phyloP scores from a whole-genome alignment of 2,329 filamentous ascomycete genomes.

The Periglandula ipomoeae region DNA sequence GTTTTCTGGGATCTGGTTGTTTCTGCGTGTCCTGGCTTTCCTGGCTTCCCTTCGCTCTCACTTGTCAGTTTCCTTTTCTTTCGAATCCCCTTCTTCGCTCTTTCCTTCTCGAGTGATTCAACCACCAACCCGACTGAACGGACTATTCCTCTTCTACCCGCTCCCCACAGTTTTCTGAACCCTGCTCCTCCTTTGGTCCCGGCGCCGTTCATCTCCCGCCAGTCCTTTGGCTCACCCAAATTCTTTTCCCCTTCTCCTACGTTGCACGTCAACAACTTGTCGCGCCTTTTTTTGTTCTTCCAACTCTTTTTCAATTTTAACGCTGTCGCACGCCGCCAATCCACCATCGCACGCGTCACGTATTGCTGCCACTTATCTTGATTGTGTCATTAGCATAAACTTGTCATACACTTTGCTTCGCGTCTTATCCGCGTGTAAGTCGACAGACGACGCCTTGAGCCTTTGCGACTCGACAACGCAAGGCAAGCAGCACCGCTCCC shows the following conservation, averaged over 20 bases:
- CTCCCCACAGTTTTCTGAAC: constrained; percentile 11
- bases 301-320: constrained; percentile 4
- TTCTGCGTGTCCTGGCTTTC: neutral
- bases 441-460: constrained; percentile 11
- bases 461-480: constrained; percentile 4
- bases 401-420: constrained; percentile 7
- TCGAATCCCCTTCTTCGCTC: neutral
- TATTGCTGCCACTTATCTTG: constrained; percentile 5
- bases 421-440: constrained; percentile 23
- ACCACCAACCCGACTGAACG: neutral
- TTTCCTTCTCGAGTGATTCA: constrained; percentile 1
- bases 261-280: constrained; percentile 15
- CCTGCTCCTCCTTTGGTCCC: constrained; percentile 10
- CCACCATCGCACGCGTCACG: constrained; percentile 8
- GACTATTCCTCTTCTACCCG: constrained; percentile 6
- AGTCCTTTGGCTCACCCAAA: constrained; percentile 10
- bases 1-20: constrained; percentile 3
- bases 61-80: neutral
- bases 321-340: constrained; percentile 8
- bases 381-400: neutral
- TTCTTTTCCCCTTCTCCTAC: constrained; percentile 18
- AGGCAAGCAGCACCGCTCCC: too few species aligned
- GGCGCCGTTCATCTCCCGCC: constrained; percentile 12
- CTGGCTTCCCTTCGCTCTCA: neutral
- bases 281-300: constrained; percentile 11